These are phyloP conservation scores for Ustilago esculenta DNA, from an alignment of 1,284 basidiomycete species.

Conservation along the genomic window DNA sequence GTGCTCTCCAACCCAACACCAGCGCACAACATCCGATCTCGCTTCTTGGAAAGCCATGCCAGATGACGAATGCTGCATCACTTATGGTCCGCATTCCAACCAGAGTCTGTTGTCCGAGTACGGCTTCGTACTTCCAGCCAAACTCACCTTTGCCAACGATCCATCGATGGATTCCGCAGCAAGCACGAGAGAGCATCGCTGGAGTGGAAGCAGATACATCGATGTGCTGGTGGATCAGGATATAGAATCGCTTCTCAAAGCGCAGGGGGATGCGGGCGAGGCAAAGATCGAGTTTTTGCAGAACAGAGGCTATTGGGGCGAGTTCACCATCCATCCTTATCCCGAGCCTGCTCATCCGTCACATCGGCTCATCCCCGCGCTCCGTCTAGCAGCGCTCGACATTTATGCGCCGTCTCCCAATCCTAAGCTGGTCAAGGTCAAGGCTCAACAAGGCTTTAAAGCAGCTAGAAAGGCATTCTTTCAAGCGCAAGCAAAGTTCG, in stretches of 20 bases:
- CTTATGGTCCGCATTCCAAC: constrained; percentile 62
- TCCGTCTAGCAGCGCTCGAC: constrained; percentile 49
- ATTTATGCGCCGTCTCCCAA: not conserved
- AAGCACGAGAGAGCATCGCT: not conserved
- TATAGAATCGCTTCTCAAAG: constrained; percentile 23
- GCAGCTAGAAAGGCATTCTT: constrained; percentile 12
- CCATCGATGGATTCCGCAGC: not conserved
- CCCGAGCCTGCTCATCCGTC: constrained; percentile 60
- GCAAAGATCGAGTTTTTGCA: constrained; percentile 53
- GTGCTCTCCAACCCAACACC: constrained; percentile 26
- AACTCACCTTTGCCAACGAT: too few species aligned
- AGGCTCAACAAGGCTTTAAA: constrained; percentile 15
- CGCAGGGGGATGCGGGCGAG: constrained; percentile 29
- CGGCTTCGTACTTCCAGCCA: constrained; percentile 51
- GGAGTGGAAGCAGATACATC: constrained; percentile 50
- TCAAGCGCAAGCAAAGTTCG: too few species aligned
- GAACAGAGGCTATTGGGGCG: constrained; percentile 58
- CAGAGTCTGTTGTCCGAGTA: constrained; percentile 56
- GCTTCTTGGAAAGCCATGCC: not conserved
- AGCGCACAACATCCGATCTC: not conserved
- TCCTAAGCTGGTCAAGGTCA: constrained; percentile 26
- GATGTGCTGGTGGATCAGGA: constrained; percentile 51
- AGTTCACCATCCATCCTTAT: constrained; percentile 57
- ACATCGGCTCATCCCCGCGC: constrained; percentile 55
- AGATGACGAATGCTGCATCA: constrained; percentile 58